Percentiles rank a stretch among this genome's conserved stretches.
Conservation (phyloP, 2,329 filamentous ascomycete genomes). For the Podosphaera aphanis region DNA sequence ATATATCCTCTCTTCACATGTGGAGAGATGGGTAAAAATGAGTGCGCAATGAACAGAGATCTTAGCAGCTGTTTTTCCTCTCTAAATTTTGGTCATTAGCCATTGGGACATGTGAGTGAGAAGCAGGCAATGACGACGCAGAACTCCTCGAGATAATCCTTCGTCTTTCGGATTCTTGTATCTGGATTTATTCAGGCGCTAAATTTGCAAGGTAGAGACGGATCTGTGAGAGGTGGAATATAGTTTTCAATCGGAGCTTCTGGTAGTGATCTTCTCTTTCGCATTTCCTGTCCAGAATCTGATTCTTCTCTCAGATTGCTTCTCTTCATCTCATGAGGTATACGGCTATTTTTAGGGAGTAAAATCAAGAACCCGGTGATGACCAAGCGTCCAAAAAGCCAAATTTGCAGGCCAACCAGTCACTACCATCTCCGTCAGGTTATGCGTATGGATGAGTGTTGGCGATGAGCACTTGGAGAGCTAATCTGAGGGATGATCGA, state of each 20-base stretch:
- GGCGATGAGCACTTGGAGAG: constrained; percentile 19
- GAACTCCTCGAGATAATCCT: constrained; percentile 4
- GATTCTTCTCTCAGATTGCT: too few relatives aligned
- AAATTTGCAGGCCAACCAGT: constrained; percentile 18
- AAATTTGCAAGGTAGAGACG: too few relatives aligned
- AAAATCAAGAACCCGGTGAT: constrained; percentile 15
- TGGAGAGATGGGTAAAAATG: constrained; percentile 11
- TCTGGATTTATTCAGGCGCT: constrained; percentile 2
- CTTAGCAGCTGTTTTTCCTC: constrained; percentile 13
- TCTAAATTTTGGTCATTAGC: constrained; percentile 1
- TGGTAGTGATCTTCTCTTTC: constrained; percentile 8
- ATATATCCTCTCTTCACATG: constrained; percentile 10
- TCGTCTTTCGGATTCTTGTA: constrained; percentile 4
- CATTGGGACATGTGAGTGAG: constrained; percentile 4
- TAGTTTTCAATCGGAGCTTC: constrained; percentile 19
- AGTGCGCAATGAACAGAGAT: constrained; percentile 18
- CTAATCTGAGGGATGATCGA: constrained; percentile 20
- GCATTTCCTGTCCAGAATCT: neutral
- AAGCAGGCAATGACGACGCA: constrained; percentile 13
- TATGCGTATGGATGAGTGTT: constrained; percentile 13
- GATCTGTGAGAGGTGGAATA: constrained; percentile 6
- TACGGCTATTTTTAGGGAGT: neutral
- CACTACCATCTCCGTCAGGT: constrained; percentile 6
- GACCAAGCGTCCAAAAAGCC: constrained; percentile 18
- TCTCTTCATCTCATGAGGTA: too few relatives aligned